Conservation (phyloP, 495 filamentous ascomycete species). For the Lichina pygmaea region DNA sequence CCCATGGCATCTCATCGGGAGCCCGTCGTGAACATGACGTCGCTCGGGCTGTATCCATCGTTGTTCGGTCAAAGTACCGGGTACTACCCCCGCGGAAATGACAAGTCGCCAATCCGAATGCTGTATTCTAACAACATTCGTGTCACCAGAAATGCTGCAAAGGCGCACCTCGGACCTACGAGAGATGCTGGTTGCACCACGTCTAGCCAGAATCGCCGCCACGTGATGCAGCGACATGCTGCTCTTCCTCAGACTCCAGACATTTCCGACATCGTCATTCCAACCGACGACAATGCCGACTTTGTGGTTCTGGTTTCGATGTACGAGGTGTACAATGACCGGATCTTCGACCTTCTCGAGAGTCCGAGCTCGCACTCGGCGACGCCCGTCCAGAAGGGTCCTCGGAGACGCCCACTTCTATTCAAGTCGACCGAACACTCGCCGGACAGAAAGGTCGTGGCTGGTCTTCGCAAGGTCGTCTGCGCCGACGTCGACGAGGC, state of each 20-base stretch:
- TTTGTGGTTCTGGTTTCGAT: slow-evolving; percentile 82
- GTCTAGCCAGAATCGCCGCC: slow-evolving; percentile 25
- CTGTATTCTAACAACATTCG: slow-evolving; percentile 1
- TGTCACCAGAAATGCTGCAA: slow-evolving; percentile 10
- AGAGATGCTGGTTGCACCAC: slow-evolving; percentile 22
- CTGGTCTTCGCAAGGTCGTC: slow-evolving; percentile 71
- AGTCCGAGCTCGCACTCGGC: slow-evolving; percentile 19
- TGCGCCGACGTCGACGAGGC: slow-evolving; percentile 71
- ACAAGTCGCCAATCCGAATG: slow-evolving; percentile 1
- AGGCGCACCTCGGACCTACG: slow-evolving; percentile 11
- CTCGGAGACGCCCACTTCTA: slow-evolving; percentile 40
- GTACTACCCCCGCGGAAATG: slow-evolving; percentile 1
- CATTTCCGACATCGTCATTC: slow-evolving; percentile 38
- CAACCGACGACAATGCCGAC: slow-evolving; percentile 44
- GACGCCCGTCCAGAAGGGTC: slow-evolving; percentile 10
- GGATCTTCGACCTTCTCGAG: slow-evolving; percentile 74
- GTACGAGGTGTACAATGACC: slow-evolving; percentile 98
- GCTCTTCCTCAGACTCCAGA: slow-evolving; percentile 45
- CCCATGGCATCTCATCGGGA: slow-evolving; percentile 32
- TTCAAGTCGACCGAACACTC: slow-evolving; percentile 75
- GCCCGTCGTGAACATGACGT: slow-evolving; percentile 9
- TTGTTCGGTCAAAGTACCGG: slow-evolving; percentile 5
- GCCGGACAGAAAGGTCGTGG: slow-evolving; percentile 71
- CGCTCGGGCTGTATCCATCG: slow-evolving; percentile 9
- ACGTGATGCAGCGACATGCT: slow-evolving; percentile 31